Conservation (phyloP, 768 basidiomycete species). For the Termitomyces sp. region DNA sequence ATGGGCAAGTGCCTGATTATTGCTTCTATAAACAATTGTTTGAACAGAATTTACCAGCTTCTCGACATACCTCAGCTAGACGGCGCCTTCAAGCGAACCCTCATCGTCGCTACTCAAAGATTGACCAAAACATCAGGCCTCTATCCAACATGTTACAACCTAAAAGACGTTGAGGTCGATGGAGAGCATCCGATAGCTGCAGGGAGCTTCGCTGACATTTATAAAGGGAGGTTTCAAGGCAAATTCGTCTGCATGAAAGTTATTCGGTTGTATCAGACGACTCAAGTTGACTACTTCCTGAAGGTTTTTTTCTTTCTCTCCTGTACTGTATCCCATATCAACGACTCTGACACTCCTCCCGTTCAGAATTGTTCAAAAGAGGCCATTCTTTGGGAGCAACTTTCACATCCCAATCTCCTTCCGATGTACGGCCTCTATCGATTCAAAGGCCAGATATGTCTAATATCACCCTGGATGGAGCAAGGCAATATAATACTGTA, state of each 20-base stretch:
- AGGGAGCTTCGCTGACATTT: conserved; percentile 1
- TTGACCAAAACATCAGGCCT: not conserved
- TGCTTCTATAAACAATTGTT: not conserved
- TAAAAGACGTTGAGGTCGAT: not conserved
- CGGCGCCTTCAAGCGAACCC: not conserved
- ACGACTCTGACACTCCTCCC: not conserved
- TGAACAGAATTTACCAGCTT: not conserved
- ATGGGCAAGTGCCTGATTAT: not conserved
- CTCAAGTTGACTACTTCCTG: not conserved
- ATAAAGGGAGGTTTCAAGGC: not conserved
- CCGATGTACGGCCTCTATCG: conserved; percentile 25
- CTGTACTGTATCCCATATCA: not conserved
- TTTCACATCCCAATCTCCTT: conserved; percentile 24
- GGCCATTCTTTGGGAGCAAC: conserved; percentile 21
- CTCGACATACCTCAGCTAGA: not conserved
- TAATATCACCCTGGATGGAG: conserved; percentile 27
- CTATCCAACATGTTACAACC: not conserved
- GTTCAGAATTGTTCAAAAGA: conserved; percentile 7
- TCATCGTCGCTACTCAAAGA: not conserved
- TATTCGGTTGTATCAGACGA: not conserved
- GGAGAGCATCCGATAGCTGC: not conserved
- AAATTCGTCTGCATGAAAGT: not conserved
- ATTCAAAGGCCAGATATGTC: conserved; percentile 14
- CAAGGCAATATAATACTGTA: conserved; percentile 24
- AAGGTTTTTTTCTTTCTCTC: not conserved